Base-by-base conservation (phyloP, 2,329 filamentous ascomycete genomes). In the Venturiaceae sp. region DNA sequence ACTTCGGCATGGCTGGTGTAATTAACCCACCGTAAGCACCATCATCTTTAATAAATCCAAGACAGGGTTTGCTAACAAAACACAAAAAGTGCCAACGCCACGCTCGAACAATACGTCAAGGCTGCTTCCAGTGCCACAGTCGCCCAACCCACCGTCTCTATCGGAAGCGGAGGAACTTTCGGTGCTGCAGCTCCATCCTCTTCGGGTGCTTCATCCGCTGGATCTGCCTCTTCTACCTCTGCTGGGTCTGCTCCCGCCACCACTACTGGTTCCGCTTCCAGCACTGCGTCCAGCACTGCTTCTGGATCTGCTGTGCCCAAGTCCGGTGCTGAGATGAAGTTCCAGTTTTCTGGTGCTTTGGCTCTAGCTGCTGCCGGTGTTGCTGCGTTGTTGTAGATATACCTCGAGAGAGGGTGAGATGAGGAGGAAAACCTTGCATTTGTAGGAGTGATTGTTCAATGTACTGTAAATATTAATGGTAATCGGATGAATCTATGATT, bases 21-120 rank as follows among this genome's bases (percentile, higher is more conserved):
- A 54, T 57, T 34, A 57, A 57, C 34, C 54, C 54, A 9, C 54
- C 54, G 54, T 57, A 54, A 53, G 54, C 54, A 39, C n/a, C 11
- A 39, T 39, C 36, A 39, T 11, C n/a, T n/a, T 39, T 39, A 11
- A 11, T 39, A n/a, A 11, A 39, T 39, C 11, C 36, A 39, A 39
- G n/a, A 39, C n/a, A 39, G 36, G 11, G 36, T 11, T 39, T 11
- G 11, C n/a, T 11, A 39, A 11, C 11, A 39, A n/a, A 39, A 39
- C 11, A 39, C n/a, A 11, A 39, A n/a, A 39, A 39, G n/a, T 39
- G 36, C n/a, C n/a, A n/a, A 39, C 36, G 11, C 11, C 11, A 39
- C 36, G n/a, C 11, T 39, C 36, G 36, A 39, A 39, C 36, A 39
- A 39, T 39, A 39, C n/a, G n/a, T 11, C 11, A n/a, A 11, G 36